Percentiles rank a stretch among this genome's conserved stretches.
Conservation (phyloP, 805 yeast species). For the Candida golubevii region DNA sequence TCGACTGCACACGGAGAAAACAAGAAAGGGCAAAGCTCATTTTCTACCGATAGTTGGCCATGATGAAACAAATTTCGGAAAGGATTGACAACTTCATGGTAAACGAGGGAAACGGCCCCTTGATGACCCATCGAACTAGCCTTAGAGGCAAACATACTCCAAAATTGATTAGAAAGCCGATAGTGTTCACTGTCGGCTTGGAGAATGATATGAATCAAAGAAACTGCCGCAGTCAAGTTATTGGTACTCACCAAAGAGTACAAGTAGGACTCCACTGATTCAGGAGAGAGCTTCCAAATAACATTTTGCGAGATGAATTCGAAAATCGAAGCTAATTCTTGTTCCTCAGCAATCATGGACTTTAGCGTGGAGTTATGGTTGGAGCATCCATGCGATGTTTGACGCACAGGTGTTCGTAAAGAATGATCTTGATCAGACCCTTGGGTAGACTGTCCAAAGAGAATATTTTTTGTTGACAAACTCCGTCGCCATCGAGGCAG, state of each 20-base stretch:
- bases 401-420: no score
- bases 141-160: constrained; percentile 28
- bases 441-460: no score
- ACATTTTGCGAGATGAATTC: constrained; percentile 5
- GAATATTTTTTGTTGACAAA: no score
- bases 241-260: constrained; percentile 17
- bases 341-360: constrained; percentile 2
- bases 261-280: constrained; percentile 22
- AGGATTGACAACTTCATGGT: constrained; percentile 34
- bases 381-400: no score
- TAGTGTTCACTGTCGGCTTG: constrained; percentile 10
- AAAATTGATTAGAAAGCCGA: constrained; percentile 28
- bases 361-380: background rate
- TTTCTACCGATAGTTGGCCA: constrained; percentile 5
- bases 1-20: constrained; percentile 25
- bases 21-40: constrained; percentile 29
- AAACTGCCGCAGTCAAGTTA: constrained; percentile 23
- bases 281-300: constrained; percentile 6
- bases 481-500: no score
- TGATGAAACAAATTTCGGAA: constrained; percentile 4
- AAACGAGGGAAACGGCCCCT: constrained; percentile 30
- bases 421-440: no score
- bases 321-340: constrained; percentile 5
- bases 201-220: constrained; percentile 26
- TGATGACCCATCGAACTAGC: constrained; percentile 24